Evolutionary conservation across 805 yeast species (phyloP), one percentile per base, ranked within the genome.

Genomic region (Saccharomycodes ludwigii): DNA sequence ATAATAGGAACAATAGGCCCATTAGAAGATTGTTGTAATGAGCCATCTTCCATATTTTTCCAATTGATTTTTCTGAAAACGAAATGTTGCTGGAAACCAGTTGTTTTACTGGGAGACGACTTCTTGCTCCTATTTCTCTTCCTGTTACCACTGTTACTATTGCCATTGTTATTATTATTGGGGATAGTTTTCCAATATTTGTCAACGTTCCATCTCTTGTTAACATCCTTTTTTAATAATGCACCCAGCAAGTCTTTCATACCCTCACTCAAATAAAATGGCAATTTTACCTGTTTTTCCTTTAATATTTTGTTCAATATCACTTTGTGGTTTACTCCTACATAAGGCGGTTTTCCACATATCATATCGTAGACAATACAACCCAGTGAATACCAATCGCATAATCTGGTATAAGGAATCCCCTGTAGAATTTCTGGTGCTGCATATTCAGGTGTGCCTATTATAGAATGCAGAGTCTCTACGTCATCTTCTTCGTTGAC

Each of bases 321-420:
- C 27, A 67, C 69, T 48, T 78, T 76, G 46, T 79, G 77, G 44
- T 78, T 80, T 33, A 69, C 76, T 3, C 95, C 95, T 0, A 91
- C 79, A 53, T 81, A 83, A 1, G 95, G 95, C 0, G 95, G 94
- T 29, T 75, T 66, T 0, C 95, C 95, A 0, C 86, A 76, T 31
- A 84, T 60, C 68, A 84, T 66, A 50, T 85, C 94, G 45, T 59
- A 80, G 30, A 76, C 59, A 5, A 84, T 76, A 29, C 94, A 79
- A 0, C 95, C 95, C 21, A 85, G 57, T 0, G 94, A 82, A 84
- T 94, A 84, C 81, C 94, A 83, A 52, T 84, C 95, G 30, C 85
- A 91, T 20, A 73, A 66, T 33, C 71, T 76, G 43, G 78, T 84
- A 52, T 84, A 85, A 12, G 73, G 71, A 42, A 75, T 68, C 15